These are phyloP conservation scores for Geotrichum candidum DNA, from an alignment of 1,139 yeast species.

Conservation along the genomic window DNA sequence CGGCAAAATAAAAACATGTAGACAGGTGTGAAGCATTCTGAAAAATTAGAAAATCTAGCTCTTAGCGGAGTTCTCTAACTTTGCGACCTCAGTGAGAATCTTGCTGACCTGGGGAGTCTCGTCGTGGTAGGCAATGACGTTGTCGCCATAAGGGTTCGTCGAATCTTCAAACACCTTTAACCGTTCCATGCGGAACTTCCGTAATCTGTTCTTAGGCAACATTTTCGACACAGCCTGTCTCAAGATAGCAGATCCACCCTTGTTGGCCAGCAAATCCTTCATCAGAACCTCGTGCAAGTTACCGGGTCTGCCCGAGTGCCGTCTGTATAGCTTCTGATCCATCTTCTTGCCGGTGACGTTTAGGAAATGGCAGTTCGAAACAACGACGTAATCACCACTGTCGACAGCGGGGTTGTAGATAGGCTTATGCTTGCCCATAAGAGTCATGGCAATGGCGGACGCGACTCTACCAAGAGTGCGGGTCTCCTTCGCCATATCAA, in stretches of 20 bases:
- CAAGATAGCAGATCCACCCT: slow-evolving; percentile 80
- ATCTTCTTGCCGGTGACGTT: slow-evolving; percentile 80
- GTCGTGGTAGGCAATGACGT: slow-evolving; percentile 81
- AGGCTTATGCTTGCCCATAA: slow-evolving; percentile 93
- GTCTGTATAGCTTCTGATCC: slow-evolving; percentile 79
- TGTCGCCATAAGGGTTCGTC: slow-evolving; percentile 77
- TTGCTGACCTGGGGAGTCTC: slow-evolving; percentile 39
- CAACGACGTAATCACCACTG: slow-evolving; percentile 95
- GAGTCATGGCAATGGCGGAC: slow-evolving; percentile 73
- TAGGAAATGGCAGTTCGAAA: slow-evolving; percentile 80
- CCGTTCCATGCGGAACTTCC: slow-evolving; percentile 75
- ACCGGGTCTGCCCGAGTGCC: slow-evolving; percentile 89
- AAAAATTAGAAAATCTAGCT: neutral
- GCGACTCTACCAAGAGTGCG: slow-evolving; percentile 93
- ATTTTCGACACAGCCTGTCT: slow-evolving; percentile 87
- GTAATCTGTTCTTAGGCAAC: slow-evolving; percentile 86
- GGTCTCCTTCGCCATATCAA: slow-evolving; percentile 76
- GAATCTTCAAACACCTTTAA: slow-evolving; percentile 83
- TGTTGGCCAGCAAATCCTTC: slow-evolving; percentile 68
- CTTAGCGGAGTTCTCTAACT: slow-evolving; percentile 6
- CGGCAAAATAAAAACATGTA: neutral
- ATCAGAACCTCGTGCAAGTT: slow-evolving; percentile 76
- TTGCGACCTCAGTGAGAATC: slow-evolving; percentile 12
- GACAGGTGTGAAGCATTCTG: neutral
- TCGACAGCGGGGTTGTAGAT: slow-evolving; percentile 69